phyloP scores from a whole-genome alignment of 208 protist species.

The Wallacemonas collosoma region DNA sequence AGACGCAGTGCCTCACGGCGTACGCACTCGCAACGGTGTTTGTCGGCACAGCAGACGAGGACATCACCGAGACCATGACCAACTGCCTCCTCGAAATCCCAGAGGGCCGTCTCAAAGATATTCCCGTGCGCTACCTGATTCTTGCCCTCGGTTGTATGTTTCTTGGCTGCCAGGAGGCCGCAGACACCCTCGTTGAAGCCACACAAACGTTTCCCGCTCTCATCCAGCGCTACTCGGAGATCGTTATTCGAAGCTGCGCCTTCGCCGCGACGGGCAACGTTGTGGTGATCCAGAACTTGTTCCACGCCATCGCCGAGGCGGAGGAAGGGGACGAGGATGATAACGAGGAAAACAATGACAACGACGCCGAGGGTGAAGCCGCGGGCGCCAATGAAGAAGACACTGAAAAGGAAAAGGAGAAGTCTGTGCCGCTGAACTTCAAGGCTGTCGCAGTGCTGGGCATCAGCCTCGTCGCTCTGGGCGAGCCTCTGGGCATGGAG shows the following conservation, averaged over 20 bases:
- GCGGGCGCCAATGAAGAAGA: constrained; percentile 13
- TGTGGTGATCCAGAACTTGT: constrained; percentile 97
- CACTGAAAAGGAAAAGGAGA: constrained; percentile 25
- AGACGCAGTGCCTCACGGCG: constrained; percentile 93
- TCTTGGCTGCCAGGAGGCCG: constrained; percentile 92
- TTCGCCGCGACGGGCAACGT: constrained; percentile 99
- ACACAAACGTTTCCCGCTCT: constrained; percentile 74
- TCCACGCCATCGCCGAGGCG: constrained; percentile 95
- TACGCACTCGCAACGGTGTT: constrained; percentile 97
- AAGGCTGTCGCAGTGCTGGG: constrained; percentile 97
- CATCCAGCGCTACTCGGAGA: constrained; percentile 89
- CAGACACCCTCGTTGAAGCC: constrained; percentile 94
- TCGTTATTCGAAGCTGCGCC: constrained; percentile 97
- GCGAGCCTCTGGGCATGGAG: constrained; percentile 97
- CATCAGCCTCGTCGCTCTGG: constrained; percentile 98
- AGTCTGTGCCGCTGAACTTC: constrained; percentile 65
- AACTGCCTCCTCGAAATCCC: constrained; percentile 91
- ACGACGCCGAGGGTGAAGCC: constrained; percentile 22
- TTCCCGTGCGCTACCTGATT: constrained; percentile 90
- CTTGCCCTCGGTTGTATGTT: constrained; percentile 96
- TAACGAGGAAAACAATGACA: constrained; percentile 30
- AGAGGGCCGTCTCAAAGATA: constrained; percentile 58
- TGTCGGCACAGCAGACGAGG: constrained; percentile 95
- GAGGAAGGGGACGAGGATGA: constrained; percentile 53
- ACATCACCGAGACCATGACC: constrained; percentile 94